Percentiles rank a stretch among this genome's conserved stretches.
Evolutionary conservation across 2,329 filamentous ascomycete genomes (phyloP).

Genomic region (Fusarium sambucinum): DNA sequence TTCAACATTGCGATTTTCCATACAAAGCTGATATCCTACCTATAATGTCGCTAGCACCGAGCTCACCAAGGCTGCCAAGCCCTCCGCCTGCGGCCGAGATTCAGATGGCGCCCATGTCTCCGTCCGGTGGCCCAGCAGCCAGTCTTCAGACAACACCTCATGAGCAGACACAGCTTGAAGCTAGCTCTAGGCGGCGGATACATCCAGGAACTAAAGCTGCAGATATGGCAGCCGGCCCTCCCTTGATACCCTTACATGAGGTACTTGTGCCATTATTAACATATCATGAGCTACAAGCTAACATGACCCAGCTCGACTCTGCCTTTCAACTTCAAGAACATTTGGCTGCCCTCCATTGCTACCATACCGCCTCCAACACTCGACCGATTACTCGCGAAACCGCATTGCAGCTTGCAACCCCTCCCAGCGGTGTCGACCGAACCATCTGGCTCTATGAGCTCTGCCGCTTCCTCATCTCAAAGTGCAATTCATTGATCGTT

Average conservation of each 20-base stretch:
- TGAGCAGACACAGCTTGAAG: conserved; percentile 74
- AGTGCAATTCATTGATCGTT: conserved; percentile 92
- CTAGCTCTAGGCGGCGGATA: conserved; percentile 84
- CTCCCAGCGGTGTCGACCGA: conserved; percentile 84
- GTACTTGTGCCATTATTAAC: conserved; percentile 58
- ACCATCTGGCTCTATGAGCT: conserved; percentile 98
- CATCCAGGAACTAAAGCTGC: conserved; percentile 91
- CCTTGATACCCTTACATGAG: conserved; percentile 85
- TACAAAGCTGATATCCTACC: conserved; percentile 18
- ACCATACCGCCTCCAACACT: conserved; percentile 76
- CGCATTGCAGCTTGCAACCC: conserved; percentile 80
- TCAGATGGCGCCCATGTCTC: conserved; percentile 85
- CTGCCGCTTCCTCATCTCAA: conserved; percentile 93
- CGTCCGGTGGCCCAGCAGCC: conserved; percentile 67
- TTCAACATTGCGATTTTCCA: conserved; percentile 20
- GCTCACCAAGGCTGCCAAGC: conserved; percentile 91
- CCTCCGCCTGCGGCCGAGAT: conserved; percentile 96
- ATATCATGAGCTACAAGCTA: conserved; percentile 17
- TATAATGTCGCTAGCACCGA: conserved; percentile 72
- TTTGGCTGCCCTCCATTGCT: conserved; percentile 89
- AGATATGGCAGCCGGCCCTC: conserved; percentile 93
- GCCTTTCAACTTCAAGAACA: conserved; percentile 98
- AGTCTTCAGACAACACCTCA: conserved; percentile 71
- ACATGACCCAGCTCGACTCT: conserved; percentile 80
- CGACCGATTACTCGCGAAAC: conserved; percentile 80